Base-by-base conservation (phyloP, 805 yeast species). In the Kodamaea jinghongensis region DNA sequence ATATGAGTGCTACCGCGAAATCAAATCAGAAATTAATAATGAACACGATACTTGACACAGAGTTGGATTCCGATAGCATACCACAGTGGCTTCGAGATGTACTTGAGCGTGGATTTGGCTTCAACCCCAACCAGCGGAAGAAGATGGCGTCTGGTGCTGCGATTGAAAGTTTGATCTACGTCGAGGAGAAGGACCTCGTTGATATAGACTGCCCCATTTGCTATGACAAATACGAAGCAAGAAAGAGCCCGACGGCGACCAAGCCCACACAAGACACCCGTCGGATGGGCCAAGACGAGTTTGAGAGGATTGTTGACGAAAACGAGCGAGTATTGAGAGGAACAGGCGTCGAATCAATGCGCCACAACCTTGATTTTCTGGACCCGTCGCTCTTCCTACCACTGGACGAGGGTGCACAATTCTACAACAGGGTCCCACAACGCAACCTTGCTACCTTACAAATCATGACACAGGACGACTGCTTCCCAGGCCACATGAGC, bases 141-240 rank as follows among this genome's bases (percentile, higher is more conserved):
- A 56, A 57, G 41, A 55, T 51, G 25, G 71, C 72, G 6, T 63
- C 71, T 3, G 63, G 58, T 7, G 69, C 65, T 28, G 72, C 71
- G 15, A 66, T 67, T 17, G 65, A 56, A 10, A 61, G 62, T 16
- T 50, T 67, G 28, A 46, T 49, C 28, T 54, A 46, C 11, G 58
- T 62, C 10, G 58, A 51, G 15, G 10, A 43, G 9, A 45, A 37
- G 4, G 41, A 35, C 2, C 28, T 58, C 28, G 46, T 45, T 4
- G 49, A 51, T 14, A 47, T 44, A 17, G 61, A 58, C 5, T 68
- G 73, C 42, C 70, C 73, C 2, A 68, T 68, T 13, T 68, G 73
- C 50, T 68, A 64, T 45, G 73, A 68, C 13, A 38, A 53, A 6
- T 67, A 63, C 39, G 65, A 55, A 26, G 26, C 30, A 5, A 15